Evolutionary conservation across 1,284 basidiomycete genomes (phyloP).

Genomic region (Tetrapyrgos nigripes): DNA sequence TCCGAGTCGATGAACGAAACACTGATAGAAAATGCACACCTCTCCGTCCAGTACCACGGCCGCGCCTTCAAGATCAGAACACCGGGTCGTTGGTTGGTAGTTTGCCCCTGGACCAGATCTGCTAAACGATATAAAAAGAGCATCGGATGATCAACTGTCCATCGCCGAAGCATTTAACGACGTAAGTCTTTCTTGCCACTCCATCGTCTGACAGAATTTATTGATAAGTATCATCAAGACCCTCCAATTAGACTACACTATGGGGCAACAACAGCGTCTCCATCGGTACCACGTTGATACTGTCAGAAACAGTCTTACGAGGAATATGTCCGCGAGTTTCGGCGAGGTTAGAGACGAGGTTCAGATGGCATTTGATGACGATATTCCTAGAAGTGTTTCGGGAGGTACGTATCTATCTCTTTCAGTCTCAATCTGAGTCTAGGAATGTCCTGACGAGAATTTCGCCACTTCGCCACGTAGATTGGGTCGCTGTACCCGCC

Average conservation of each 20-base stretch:
- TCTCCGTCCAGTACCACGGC: conserved; percentile 11
- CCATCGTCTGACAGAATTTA: too few relatives aligned
- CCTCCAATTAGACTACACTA: conserved; percentile 11
- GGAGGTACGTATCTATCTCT: conserved; percentile 24
- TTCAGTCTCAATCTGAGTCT: neutral
- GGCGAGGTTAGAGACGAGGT: conserved; percentile 46
- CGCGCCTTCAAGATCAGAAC: conserved; percentile 36
- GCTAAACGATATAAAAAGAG: neutral
- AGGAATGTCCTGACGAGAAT: neutral
- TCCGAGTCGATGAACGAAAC: too few relatives aligned
- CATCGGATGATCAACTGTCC: neutral
- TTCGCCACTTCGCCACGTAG: conserved; percentile 1
- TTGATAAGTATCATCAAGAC: neutral
- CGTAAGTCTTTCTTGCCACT: conserved; percentile 17
- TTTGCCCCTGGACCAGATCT: neutral
- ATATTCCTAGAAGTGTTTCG: conserved; percentile 31
- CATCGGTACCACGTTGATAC: conserved; percentile 31
- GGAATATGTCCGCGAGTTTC: conserved; percentile 42
- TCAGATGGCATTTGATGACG: conserved; percentile 35
- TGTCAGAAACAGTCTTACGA: conserved; percentile 42
- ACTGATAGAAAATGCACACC: too few relatives aligned
- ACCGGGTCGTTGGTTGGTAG: conserved; percentile 13
- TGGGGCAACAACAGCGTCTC: conserved; percentile 18
- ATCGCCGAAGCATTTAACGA: conserved; percentile 31
- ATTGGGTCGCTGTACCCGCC: conserved; percentile 28